A percentile compares a stretch with the other conserved stretches of the same genome.
These are phyloP conservation scores for Aspergillus sp. DNA, from an alignment of 2,329 filamentous ascomycete genomes.

Conservation along the genomic window DNA sequence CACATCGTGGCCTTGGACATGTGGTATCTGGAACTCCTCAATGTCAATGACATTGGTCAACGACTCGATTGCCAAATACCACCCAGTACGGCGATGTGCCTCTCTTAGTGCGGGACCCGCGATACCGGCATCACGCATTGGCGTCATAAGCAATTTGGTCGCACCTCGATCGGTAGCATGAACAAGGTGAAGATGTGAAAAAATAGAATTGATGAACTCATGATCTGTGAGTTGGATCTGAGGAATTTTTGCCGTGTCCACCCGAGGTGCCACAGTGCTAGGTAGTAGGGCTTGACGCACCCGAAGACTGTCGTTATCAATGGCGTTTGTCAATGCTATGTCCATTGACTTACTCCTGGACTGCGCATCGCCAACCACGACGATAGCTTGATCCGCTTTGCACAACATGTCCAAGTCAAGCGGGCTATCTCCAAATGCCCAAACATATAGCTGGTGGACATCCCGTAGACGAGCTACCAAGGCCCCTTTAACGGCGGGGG, in stretches of 20 bases:
- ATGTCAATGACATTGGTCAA: conserved; percentile 41
- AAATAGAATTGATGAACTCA: conserved; percentile 18
- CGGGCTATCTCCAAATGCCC: conserved; percentile 54
- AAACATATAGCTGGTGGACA: conserved; percentile 34
- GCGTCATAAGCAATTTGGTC: conserved; percentile 46
- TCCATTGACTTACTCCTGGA: conserved; percentile 49
- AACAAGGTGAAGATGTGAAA: conserved; percentile 21
- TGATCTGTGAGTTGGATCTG: conserved; percentile 26
- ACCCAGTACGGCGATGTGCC: conserved; percentile 44
- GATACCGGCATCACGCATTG: conserved; percentile 44
- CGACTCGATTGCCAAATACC: conserved; percentile 47
- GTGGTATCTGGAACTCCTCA: conserved; percentile 39
- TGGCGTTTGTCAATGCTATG: conserved; percentile 31
- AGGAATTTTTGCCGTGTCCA: conserved; percentile 40
- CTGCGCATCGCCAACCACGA: conserved; percentile 46
- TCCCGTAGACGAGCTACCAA: conserved; percentile 39
- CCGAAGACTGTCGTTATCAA: conserved; percentile 33
- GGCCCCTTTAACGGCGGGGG: conserved; percentile 41
- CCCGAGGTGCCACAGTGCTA: conserved; percentile 28
- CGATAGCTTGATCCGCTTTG: conserved; percentile 45
- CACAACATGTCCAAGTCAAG: conserved; percentile 52
- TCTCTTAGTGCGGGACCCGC: conserved; percentile 41
- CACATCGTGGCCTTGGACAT: conserved; percentile 44
- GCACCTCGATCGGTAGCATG: conserved; percentile 41
- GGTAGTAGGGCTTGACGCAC: conserved; percentile 45